These are phyloP conservation scores for Leptographium procerum DNA, from an alignment of 2,329 filamentous ascomycete genomes.

Conservation along the genomic window DNA sequence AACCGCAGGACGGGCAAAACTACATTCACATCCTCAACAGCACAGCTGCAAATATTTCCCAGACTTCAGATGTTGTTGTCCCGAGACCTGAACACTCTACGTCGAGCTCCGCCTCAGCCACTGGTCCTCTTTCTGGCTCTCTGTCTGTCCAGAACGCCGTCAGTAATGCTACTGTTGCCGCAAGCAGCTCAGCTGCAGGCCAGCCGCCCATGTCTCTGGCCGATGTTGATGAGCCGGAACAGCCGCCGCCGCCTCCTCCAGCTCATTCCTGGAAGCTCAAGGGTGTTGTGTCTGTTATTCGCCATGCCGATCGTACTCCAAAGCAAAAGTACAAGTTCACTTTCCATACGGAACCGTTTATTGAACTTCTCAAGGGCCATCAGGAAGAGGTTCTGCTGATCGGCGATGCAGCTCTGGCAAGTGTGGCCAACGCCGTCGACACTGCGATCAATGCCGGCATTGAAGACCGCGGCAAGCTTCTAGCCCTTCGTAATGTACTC, in stretches of 20 bases:
- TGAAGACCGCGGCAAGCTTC: slow-evolving; percentile 82
- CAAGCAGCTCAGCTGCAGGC: not conserved
- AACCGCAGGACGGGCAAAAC: not conserved
- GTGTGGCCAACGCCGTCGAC: slow-evolving; percentile 81
- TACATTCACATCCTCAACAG: not conserved
- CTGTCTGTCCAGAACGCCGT: not conserved
- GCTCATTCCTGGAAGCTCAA: slow-evolving; percentile 98
- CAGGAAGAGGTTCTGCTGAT: slow-evolving; percentile 93
- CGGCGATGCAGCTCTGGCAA: slow-evolving; percentile 77
- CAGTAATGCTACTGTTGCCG: not conserved
- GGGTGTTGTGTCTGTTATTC: slow-evolving; percentile 90
- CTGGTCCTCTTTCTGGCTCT: not conserved
- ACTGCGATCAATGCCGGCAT: slow-evolving; percentile 64
- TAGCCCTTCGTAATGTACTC: slow-evolving; percentile 71
- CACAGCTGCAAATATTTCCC: not conserved
- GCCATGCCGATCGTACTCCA: slow-evolving; percentile 91
- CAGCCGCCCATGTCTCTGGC: not conserved
- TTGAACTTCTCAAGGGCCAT: slow-evolving; percentile 86
- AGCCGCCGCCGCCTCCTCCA: slow-evolving; percentile 55
- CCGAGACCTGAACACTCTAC: not conserved
- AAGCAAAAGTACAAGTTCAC: slow-evolving; percentile 99
- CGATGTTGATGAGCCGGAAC: slow-evolving; percentile 22
- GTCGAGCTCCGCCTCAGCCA: not conserved
- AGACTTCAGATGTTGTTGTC: not conserved
- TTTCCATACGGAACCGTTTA: slow-evolving; percentile 92